Conservation (phyloP, 2,329 filamentous ascomycete species). For the Apiospora saccharicola region DNA sequence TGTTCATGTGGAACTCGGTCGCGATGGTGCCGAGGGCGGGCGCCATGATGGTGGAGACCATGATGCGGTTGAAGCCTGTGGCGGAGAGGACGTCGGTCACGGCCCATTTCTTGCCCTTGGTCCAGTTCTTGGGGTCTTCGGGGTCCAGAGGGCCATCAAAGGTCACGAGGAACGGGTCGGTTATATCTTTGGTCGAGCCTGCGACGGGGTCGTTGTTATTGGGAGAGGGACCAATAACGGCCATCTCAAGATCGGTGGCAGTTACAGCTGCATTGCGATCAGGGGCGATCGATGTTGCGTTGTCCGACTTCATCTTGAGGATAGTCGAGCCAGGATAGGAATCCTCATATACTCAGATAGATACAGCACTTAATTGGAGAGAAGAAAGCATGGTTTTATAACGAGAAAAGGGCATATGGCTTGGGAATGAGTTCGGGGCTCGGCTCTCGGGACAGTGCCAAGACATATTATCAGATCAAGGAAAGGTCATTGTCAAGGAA, state of each 20-base stretch:
- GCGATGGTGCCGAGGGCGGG: conserved; percentile 58
- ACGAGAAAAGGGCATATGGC: too few relatives aligned
- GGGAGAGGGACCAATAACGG: not conserved
- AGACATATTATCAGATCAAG: not conserved
- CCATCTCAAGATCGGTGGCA: conserved; percentile 6
- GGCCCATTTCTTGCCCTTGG: conserved; percentile 52
- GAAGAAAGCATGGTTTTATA: not conserved
- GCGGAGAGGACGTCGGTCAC: conserved; percentile 57
- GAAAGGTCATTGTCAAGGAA: not conserved
- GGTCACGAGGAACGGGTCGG: conserved; percentile 30
- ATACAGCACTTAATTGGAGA: not conserved
- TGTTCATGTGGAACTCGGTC: conserved; percentile 58
- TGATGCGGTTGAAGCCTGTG: conserved; percentile 59
- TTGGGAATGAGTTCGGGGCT: not conserved
- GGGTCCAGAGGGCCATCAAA: conserved; percentile 41
- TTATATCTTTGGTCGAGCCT: conserved; percentile 3
- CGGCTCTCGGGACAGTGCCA: not conserved
- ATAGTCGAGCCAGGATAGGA: not conserved
- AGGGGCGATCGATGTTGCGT: not conserved
- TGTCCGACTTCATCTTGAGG: not conserved
- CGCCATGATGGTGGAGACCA: conserved; percentile 61
- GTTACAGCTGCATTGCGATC: not conserved
- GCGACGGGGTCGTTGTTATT: not conserved
- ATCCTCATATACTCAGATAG: not conserved
- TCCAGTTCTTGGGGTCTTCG: conserved; percentile 51